Percentiles rank a stretch among this genome's conserved stretches.
Conservation (phyloP, 1,284 basidiomycete genomes). For the Abortiporus biennis region DNA sequence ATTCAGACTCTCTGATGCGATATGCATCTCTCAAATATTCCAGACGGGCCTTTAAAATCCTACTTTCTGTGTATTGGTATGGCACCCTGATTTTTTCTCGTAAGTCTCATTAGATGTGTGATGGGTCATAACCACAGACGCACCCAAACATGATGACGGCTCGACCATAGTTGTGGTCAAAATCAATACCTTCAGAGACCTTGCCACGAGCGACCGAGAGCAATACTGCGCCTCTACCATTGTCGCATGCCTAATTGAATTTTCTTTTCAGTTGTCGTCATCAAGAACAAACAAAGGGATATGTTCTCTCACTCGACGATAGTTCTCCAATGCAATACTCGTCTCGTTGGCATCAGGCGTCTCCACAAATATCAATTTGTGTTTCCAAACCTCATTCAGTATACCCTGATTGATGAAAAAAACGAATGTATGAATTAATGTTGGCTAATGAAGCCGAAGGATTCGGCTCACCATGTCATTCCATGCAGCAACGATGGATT, state of each 20-base stretch:
- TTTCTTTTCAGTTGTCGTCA: not conserved
- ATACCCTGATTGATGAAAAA: slow-evolving; percentile 68
- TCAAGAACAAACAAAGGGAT: not conserved
- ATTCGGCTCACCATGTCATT: slow-evolving; percentile 87
- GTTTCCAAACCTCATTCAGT: slow-evolving; percentile 98
- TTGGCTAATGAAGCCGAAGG: not conserved
- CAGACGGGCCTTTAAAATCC: slow-evolving; percentile 94
- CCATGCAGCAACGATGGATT: slow-evolving; percentile 99
- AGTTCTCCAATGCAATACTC: slow-evolving; percentile 96
- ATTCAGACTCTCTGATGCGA: slow-evolving; percentile 97
- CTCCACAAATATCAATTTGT: slow-evolving; percentile 99
- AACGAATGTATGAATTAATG: not conserved
- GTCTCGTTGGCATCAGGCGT: slow-evolving; percentile 99
- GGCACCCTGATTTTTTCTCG: slow-evolving; percentile 90
- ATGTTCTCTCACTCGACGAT: slow-evolving; percentile 66
- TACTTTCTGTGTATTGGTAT: slow-evolving; percentile 98
- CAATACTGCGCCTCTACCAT: slow-evolving; percentile 94
- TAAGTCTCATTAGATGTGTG: not conserved
- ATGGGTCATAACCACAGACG: too few relatives aligned
- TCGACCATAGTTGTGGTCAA: slow-evolving; percentile 98
- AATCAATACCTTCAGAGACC: slow-evolving; percentile 99
- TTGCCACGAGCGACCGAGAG: slow-evolving; percentile 98
- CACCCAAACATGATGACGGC: slow-evolving; percentile 99
- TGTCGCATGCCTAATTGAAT: slow-evolving; percentile 86
- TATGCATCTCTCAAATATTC: slow-evolving; percentile 99